These are phyloP conservation scores for Daldinia grandis DNA, from an alignment of 495 filamentous ascomycete genomes.

Conservation along the genomic window DNA sequence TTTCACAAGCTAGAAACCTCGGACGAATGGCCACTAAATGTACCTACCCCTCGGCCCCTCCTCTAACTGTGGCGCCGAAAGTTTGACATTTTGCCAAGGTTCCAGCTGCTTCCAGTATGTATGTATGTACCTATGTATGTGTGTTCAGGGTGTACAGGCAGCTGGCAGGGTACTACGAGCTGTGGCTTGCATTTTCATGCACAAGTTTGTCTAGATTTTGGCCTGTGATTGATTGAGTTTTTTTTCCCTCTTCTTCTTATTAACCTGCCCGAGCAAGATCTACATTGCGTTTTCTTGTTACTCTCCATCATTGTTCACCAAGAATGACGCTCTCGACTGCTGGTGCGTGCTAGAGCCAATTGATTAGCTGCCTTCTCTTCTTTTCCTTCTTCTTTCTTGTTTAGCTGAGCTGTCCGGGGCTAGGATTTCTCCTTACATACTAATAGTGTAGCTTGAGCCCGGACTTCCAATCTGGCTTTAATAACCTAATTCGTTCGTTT, in stretches of 20 bases:
- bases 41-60: slow-evolving; percentile 13
- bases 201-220: slow-evolving; percentile 10
- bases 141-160: background rate
- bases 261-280: slow-evolving; percentile 21
- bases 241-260: slow-evolving; percentile 14
- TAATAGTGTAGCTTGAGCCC: background rate
- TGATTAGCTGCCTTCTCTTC: slow-evolving; percentile 4
- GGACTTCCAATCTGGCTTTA: slow-evolving; percentile 1
- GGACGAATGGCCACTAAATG: background rate
- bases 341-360: slow-evolving; percentile 13
- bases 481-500: background rate
- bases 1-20: background rate
- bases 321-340: slow-evolving; percentile 31
- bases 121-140: too few relatives aligned
- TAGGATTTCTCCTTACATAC: background rate
- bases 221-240: slow-evolving; percentile 36
- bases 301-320: slow-evolving; percentile 26
- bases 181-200: slow-evolving; percentile 35
- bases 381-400: background rate
- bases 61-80: slow-evolving; percentile 8
- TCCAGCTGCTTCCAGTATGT: slow-evolving; percentile 17
- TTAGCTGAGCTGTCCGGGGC: background rate
- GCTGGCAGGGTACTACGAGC: slow-evolving; percentile 17
- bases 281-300: slow-evolving; percentile 26
- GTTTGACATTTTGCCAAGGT: slow-evolving; percentile 27